Base-by-base conservation (phyloP, 371 early-diverging fungal species). In the Actinomortierella ambigua region DNA sequence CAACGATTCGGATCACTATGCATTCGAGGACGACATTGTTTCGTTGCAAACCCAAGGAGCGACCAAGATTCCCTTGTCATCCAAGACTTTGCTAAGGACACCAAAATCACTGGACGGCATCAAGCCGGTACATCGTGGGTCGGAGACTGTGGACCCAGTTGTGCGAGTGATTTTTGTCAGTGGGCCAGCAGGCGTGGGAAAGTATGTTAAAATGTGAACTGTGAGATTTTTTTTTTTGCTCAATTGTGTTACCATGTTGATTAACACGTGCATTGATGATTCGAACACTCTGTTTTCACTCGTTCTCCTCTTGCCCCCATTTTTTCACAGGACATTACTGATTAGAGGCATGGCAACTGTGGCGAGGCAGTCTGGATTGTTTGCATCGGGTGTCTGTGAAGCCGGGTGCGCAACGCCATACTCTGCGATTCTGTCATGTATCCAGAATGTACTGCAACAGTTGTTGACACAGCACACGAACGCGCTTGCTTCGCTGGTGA, bases 401-500 rank as follows among this genome's bases (percentile, higher is more conserved):
- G 57, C 63, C 0, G 67, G 57, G 1, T 43, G 53, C 17, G 29
- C 59, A 6, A 59, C 60, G 23, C 73, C 73, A 0, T 73, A 73
- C 51, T 73, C 73, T 3, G 73, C 73, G 5, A 73, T 73, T n/a
- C 60, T 73, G 14, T 46, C 57, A 1, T 73, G 73, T 17, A 59
- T 73, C 14, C 73, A 73, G 50, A 66, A 61, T 34, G 67, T 73
- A 2, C 63, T 73, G 11, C 73, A 73, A 44, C 73, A 73, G 14
- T 59, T 73, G 1, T 40, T 73, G 57, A 58, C 73, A 6, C 66
- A 73, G 23, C 66, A 66, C 46, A 59, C 73, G 2, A 67, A 66
- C 14, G 73, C 66, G 5, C 44, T 73, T 5, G 73, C 73, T 1
- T 60, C 73, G 0, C 50, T 73, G 14, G 60, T 66, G 15, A 57